Percentiles rank a stretch among this genome's conserved stretches.
Evolutionary conservation across 2,329 filamentous ascomycete genomes (phyloP).

Genomic region (Botrytis cinerea): DNA sequence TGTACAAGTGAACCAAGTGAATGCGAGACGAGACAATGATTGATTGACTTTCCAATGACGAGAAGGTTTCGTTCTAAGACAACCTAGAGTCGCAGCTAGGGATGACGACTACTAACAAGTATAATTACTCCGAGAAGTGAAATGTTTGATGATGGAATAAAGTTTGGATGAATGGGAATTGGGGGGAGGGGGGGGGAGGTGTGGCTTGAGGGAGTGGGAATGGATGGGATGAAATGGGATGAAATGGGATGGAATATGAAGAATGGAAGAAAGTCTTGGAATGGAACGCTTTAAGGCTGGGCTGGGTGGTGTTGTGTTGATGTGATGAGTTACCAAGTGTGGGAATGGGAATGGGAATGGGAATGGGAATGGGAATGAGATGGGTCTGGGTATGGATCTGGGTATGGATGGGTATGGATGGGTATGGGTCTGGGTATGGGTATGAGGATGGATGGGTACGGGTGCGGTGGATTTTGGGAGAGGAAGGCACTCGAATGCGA

Average conservation of each 20-base stretch:
- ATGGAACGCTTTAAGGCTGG: neutral
- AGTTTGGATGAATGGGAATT: neutral
- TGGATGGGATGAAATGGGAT: neutral
- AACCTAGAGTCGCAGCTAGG: neutral
- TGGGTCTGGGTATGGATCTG: neutral
- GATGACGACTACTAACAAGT: neutral
- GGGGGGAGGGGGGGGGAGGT: neutral
- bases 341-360: neutral
- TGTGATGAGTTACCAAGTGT: neutral
- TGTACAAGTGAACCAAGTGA: conserved; percentile 3
- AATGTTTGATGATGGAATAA: conserved; percentile 3
- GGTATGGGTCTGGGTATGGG: neutral
- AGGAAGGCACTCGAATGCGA: neutral
- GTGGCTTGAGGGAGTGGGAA: neutral
- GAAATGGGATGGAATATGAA: neutral
- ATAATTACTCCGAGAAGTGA: neutral
- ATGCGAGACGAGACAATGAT: neutral
- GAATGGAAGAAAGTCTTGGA: conserved; percentile 5
- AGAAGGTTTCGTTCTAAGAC: conserved; percentile 1
- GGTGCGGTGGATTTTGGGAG: neutral
- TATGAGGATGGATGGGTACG: neutral
- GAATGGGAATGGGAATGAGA: neutral
- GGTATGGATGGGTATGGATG: too few relatives aligned
- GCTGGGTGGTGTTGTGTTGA: neutral
- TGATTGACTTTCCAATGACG: conserved; percentile 4